A percentile compares a stretch with the other conserved stretches of the same genome.
Evolutionary conservation across 306 rosid genomes (phyloP).

Genomic region (Comarum palustre): DNA sequence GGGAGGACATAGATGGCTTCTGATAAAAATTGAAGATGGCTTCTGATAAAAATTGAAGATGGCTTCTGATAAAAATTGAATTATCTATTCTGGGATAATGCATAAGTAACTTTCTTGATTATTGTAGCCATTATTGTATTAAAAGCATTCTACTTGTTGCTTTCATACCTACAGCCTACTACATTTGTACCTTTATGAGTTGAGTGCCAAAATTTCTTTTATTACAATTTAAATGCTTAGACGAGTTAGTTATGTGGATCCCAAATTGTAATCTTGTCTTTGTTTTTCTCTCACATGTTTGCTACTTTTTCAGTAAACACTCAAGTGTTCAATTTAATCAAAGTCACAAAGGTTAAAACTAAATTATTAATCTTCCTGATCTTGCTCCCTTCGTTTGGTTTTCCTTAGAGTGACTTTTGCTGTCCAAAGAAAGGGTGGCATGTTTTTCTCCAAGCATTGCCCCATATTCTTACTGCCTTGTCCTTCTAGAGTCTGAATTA

Average conservation of each 20-base stretch:
- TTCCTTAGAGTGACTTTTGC: background rate
- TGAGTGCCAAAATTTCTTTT: background rate
- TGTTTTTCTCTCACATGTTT: background rate
- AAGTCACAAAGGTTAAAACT: background rate
- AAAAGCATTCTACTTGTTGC: background rate
- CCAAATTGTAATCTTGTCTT: background rate
- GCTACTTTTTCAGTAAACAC: background rate
- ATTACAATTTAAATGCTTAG: background rate
- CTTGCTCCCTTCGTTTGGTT: background rate
- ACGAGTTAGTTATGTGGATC: background rate
- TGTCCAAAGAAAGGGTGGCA: background rate
- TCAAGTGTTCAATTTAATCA: background rate
- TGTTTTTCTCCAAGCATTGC: background rate
- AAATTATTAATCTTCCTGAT: background rate
- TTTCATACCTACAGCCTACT: background rate
- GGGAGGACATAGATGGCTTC: no score
- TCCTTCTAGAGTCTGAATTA: background rate
- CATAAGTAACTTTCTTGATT: background rate
- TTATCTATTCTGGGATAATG: no score
- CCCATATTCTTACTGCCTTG: background rate
- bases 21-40: no score
- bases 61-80: no score
- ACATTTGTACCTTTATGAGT: background rate
- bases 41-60: no score
- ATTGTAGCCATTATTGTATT: background rate